Base-by-base conservation (phyloP, 805 yeast species). In the Tetrapisispora nanseiensis region DNA sequence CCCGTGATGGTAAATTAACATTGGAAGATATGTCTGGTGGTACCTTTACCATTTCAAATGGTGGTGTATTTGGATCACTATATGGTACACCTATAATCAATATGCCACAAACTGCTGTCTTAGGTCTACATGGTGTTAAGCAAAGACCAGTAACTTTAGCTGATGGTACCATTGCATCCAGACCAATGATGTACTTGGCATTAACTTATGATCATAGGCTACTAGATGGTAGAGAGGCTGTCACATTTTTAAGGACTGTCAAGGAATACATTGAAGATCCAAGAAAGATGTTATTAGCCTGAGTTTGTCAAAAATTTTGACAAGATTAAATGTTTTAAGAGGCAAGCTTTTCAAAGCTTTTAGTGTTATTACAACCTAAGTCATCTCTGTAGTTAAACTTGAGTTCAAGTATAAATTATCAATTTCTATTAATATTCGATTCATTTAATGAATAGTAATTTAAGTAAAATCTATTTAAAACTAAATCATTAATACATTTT, bases 131-230 rank as follows among this genome's bases (percentile, higher is more conserved):
- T 60, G 97, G 97, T 68, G 83, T 86, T 55, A 92, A 92, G 74
- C 90, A 92, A 67, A 87, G 97, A 75, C 92, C 97, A 35, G 95
- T 92, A 46, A 90, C 90, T 46, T 87, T 92, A 46, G 18, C 40
- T n/a, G 82, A 92, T 56, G 98, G 98, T 43, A 89, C 90, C 75
- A 76, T 92, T 55, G 98, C 85, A 54, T 76, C 90, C 35, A 84
- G 97, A 75, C 98, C 98, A 65, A 90, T 92, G 97, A 92, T 92
- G 98, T 92, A 92, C 77, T 71, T 92, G 59, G 98, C 98, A 42
- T 81, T 92, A 67, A 90, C 98, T 45, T 92, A 92, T 67, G 98
- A 92, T 65, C 98, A 92, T 74, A 83, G 98, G 74, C 80, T 92
- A 63, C 74, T 92, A 63, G 98, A 92, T 64, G 98, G 98, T 56